Evolutionary conservation across 352 stramenopile species (phyloP), one percentile per base, ranked within the genome.

Genomic region (Globisporangium paddicum): DNA sequence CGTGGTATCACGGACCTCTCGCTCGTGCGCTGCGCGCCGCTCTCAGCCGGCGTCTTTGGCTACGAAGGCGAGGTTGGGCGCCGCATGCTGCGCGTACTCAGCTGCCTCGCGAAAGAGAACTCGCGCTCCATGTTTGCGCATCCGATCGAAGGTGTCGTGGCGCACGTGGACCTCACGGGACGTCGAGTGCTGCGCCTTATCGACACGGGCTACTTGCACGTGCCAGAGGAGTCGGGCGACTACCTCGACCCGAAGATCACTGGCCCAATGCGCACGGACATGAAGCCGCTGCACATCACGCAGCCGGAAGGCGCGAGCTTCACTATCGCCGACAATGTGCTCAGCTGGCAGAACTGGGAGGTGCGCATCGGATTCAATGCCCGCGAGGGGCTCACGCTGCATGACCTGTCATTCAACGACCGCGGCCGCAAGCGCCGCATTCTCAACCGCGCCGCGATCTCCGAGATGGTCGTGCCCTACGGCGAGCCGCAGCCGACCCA

Each of bases 391-490:
- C 67, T 94, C 18, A 84, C 86, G 8, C 66, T 95, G 16, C 82
- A 93, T 44, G 71, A 90, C 60, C 67, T 93, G 3, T 72, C 63
- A 9, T 90, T 80, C 60, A 51, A 72, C 46, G 78, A 79, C 51
- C 60, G 66, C 26, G 61, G 66, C 13, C 50, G 45, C 32, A 69
- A 76, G 63, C 68, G 75, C 25, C 71, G 75, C 18, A 72, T 96
- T 21, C 53, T 93, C 26, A 84, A 92, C 60, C 81, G 85, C 23
- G 75, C 71, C 0, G 78, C 69, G 14, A 66, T 96, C 35, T 88
- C 86, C 5, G 85, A 96, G 68, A 96, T 96, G 87, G 80, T 88
- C 34, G 87, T 96, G 26, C 85, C 87, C 0, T 95, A 96, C 55
- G 85, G 72, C 1, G 83, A 95, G 63, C 83, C 83, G 0, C 67